Base-by-base conservation (phyloP, 768 basidiomycete genomes). In the Pisolithus sp. region DNA sequence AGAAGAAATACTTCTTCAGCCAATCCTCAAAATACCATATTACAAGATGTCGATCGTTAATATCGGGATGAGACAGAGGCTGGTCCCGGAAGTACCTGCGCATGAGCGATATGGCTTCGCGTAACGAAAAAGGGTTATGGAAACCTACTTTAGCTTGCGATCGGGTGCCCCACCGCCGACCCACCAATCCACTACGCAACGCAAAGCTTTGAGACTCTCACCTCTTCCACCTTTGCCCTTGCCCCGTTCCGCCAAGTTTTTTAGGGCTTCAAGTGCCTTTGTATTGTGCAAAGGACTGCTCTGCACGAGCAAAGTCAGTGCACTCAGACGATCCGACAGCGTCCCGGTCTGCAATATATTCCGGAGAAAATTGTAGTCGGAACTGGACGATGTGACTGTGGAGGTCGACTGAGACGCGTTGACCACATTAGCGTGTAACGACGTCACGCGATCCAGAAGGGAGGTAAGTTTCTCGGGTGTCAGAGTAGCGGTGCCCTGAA, bases 141-240 rank as follows among this genome's bases (percentile, higher is more conserved):
- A 30, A 13, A 74, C 83, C 48, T 54, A 93, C 89, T 79, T 90
- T 23, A 97, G 77, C 65, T 98, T 98, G 54, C 90, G 75, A 53
- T 78, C 74, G 0, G 93, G 90, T 18, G 84, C 89, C n/a, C 92
- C 92, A 21, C 93, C 94, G 30, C 93, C 93, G 43, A 88, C 80
- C 92, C 93, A 96, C 93, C 95, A 97, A 78, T 98, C 95, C 30
- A 90, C 85, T 52, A 99, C 76, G 55, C 93, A 95, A 40, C 94
- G 77, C 50, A 95, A 64, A 3, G 94, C 93, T 57, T 94, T 93
- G 41, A 96, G 66, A 58, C 88, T 84, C 72, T 97, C 94, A 47
- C 93, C 93, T n/a, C 94, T 77, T 3, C 91, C 90, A 38, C 91
- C 92, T 60, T 90, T 91, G 0, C 84, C 85, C 54, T 86, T 82